Conservation (phyloP, 257 asterid species). For the Leonotis leonurus region DNA sequence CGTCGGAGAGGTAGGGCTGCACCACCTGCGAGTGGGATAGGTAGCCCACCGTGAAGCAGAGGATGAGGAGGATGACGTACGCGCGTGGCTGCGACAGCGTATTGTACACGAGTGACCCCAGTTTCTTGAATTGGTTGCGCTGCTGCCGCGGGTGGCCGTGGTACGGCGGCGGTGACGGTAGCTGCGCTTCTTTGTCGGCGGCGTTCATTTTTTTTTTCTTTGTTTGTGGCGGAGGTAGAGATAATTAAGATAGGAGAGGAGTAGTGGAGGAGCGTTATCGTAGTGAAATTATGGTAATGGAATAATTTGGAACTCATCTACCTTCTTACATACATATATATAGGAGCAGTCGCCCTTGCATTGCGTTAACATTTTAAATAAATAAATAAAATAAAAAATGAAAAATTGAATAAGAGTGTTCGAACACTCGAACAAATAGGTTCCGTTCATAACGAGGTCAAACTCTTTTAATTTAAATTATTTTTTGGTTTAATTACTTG, state of each 20-base stretch:
- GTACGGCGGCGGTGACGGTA: neutral
- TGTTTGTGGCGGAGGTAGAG: neutral
- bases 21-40: conserved; percentile 6
- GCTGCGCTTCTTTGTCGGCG: neutral
- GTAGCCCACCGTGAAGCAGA: conserved; percentile 4
- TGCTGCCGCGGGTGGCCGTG: neutral
- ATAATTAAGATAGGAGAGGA: neutral
- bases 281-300: neutral
- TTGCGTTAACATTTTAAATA: too few relatives aligned
- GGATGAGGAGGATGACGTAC: neutral
- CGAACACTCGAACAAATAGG: too few relatives aligned
- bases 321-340: neutral
- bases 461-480: too few relatives aligned
- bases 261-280: neutral
- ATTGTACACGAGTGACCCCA: neutral
- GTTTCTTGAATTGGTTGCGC: neutral
- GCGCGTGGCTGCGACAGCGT: neutral
- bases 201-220: neutral
- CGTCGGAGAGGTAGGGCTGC: neutral
- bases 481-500: too few relatives aligned
- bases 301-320: too few relatives aligned
- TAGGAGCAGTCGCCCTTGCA: neutral
- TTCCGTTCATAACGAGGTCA: too few relatives aligned
- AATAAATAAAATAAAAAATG: too few relatives aligned
- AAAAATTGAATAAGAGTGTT: too few relatives aligned